Conservation (phyloP, 306 rosid genomes). For the Ceratonia siliqua region DNA sequence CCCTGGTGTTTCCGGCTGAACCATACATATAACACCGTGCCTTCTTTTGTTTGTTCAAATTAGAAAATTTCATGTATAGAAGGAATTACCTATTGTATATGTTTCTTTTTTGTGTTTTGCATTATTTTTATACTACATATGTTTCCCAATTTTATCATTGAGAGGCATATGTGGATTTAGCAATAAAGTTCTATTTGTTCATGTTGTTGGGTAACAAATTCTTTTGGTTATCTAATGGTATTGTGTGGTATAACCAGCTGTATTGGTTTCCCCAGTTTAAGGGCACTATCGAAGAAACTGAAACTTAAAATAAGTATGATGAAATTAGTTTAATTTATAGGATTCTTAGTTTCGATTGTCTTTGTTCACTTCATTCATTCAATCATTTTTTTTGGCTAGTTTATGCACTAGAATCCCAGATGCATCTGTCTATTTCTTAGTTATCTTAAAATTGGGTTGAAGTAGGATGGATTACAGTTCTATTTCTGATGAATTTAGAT, state of each 20-base stretch:
- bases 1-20: not conserved
- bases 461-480: not conserved
- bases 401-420: not conserved
- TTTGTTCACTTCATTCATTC: not conserved
- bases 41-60: not conserved
- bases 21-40: not conserved
- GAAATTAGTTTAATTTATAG: not conserved
- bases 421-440: not conserved
- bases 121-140: not conserved
- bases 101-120: not conserved
- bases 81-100: not conserved
- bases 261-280: not conserved
- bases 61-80: not conserved
- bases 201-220: not conserved
- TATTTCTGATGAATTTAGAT: not conserved
- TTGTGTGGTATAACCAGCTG: not conserved
- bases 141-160: not conserved
- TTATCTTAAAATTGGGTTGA: not conserved
- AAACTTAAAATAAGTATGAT: not conserved
- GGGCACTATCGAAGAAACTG: not conserved
- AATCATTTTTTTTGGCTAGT: not conserved
- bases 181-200: no score
- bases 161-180: not conserved
- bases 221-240: not conserved
- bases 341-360: not conserved